Conservation (phyloP, 805 yeast genomes). For the Sugiyamaella boreocaroliniensis region DNA sequence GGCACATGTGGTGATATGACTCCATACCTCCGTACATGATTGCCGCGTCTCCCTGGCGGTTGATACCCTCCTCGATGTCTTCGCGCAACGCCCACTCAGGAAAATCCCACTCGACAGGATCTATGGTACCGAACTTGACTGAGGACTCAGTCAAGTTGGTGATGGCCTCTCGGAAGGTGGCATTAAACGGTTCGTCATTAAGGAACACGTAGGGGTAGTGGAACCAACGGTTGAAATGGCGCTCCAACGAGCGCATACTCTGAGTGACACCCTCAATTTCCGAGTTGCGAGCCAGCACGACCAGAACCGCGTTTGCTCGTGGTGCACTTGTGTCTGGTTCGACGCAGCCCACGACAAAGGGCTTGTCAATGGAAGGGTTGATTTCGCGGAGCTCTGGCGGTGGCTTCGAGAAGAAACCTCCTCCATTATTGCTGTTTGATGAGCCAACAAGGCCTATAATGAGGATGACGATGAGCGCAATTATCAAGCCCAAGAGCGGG, state of each 20-base stretch:
- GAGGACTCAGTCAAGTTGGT: constrained; percentile 47
- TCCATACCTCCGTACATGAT: constrained; percentile 78
- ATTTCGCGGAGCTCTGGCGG: constrained; percentile 4
- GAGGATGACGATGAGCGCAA: not conserved
- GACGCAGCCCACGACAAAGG: constrained; percentile 51
- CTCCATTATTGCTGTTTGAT: not conserved
- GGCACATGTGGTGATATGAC: constrained; percentile 90
- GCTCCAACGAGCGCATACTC: constrained; percentile 69
- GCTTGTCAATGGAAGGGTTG: constrained; percentile 31
- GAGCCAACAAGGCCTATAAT: not conserved
- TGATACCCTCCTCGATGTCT: constrained; percentile 50
- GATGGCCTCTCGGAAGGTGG: constrained; percentile 54
- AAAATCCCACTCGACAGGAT: constrained; percentile 62
- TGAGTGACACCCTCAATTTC: constrained; percentile 72
- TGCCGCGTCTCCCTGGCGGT: constrained; percentile 73
- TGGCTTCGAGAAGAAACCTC: not conserved
- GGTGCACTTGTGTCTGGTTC: constrained; percentile 40
- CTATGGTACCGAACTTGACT: constrained; percentile 67
- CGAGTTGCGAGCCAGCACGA: constrained; percentile 73
- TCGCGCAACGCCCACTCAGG: constrained; percentile 40
- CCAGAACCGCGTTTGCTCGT: constrained; percentile 76
- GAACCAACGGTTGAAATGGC: constrained; percentile 90
- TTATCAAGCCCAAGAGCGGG: not conserved
- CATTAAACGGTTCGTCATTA: constrained; percentile 69
- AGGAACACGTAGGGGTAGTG: constrained; percentile 88